A percentile compares a stretch with the other conserved stretches of the same genome.
phyloP scores from a whole-genome alignment of 208 protist genomes.

The Wallacemonas sp. region DNA sequence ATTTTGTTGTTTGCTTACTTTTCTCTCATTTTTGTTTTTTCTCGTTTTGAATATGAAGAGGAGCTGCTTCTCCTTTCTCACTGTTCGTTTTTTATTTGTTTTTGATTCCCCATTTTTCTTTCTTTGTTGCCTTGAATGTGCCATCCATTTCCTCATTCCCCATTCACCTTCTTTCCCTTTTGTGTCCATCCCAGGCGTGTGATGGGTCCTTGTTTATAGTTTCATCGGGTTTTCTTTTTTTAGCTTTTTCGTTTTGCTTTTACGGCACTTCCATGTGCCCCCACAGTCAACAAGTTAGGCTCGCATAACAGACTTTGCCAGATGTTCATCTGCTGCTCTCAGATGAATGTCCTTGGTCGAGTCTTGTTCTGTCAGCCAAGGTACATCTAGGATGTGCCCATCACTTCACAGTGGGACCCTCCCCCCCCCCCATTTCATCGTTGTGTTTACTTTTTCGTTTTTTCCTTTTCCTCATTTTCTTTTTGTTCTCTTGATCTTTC shows the following conservation, averaged over 20 bases:
- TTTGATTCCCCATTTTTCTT: not conserved
- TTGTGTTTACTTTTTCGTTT: not conserved
- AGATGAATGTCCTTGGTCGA: not conserved
- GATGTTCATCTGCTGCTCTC: conserved; percentile 4
- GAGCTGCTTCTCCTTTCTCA: not conserved
- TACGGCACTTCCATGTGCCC: too few relatives aligned
- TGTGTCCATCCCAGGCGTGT: too few relatives aligned
- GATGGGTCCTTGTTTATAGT: not conserved
- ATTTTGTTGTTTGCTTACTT: conserved; percentile 5
- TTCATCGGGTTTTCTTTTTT: too few relatives aligned
- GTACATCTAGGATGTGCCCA: not conserved
- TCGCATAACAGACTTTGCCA: too few relatives aligned
- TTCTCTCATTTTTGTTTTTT: conserved; percentile 21
- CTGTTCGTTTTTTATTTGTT: not conserved
- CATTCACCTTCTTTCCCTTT: not conserved
- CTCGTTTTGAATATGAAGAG: conserved; percentile 17
- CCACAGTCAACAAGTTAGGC: too few relatives aligned
- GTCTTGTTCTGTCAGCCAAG: not conserved
- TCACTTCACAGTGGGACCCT: not conserved
- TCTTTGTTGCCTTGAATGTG: not conserved
- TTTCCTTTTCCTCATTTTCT: not conserved
- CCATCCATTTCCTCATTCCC: not conserved
- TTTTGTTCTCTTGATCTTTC: not conserved
- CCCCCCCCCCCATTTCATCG: not conserved
- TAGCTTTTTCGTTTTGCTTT: too few relatives aligned